Evolutionary conservation across 2,329 filamentous ascomycete genomes (phyloP), one percentile per base, ranked within the genome.

Genomic region (Nannizzia gypsea): DNA sequence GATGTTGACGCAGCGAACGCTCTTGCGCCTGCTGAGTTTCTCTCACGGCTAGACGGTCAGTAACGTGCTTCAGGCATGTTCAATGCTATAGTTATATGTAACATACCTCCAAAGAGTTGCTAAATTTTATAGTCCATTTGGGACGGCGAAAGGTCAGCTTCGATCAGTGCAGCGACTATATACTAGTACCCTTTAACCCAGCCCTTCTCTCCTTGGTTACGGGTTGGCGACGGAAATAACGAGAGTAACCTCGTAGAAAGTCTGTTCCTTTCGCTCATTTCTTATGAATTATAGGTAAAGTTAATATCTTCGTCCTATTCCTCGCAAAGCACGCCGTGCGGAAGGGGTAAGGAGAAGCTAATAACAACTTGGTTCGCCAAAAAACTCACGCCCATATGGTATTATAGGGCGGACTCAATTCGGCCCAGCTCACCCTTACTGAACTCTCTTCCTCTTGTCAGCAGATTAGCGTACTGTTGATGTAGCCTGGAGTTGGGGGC

Each of bases 401-500:
- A 52, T 24, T 28, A 24, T 52, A 52, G 26, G 15, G 48, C n/a
- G n/a, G 48, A 26, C 48, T 52, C 26, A 28, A 52, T 31, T 13
- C 26, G 4, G 26, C 13, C 26, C 6, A 31, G 48, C 11, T n/a
- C 9, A n/a, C 8, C 8, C 0, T 3, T 4, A 3, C 8, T 52
- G 22, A 31, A 26, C 28, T 20, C 22, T 13, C n/a, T n/a, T 52
- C 11, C 17, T 9, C 22, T 2, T 11, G 31, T n/a, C n/a, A 52
- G 3, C 2, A 52, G 48, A 13, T 52, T 15, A 3, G 2, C 3
- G n/a, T 24, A 52, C 4, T 31, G 11, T 28, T 28, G 26, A 52
- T 52, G 48, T 15, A 52, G 22, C 8, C 13, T 28, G 6, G 48
- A 28, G 15, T 60, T 60, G 42, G 59, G 54, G 26, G 42, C 55